A percentile compares a stretch with the other conserved stretches of the same genome.
Evolutionary conservation across 257 asterid species (phyloP).

Genomic region (Primulina huaijiensis): DNA sequence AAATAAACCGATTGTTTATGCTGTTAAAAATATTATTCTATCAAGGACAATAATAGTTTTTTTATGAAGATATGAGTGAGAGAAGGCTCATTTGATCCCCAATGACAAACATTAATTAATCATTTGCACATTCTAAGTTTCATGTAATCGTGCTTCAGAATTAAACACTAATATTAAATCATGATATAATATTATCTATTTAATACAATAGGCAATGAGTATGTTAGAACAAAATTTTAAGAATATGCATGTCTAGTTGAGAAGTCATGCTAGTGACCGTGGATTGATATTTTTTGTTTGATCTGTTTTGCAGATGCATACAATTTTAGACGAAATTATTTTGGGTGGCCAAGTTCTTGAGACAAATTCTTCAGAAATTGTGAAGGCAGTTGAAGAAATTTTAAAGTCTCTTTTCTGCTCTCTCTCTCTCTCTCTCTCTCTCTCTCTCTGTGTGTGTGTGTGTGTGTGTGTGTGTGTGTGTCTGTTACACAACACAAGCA

Average conservation of each 20-base stretch:
- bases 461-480: too few relatives aligned
- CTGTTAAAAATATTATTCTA: too few relatives aligned
- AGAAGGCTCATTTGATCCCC: background rate
- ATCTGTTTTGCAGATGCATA: slow-evolving; percentile 64
- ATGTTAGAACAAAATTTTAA: too few relatives aligned
- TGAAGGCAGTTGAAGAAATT: slow-evolving; percentile 75
- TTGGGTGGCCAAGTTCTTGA: slow-evolving; percentile 97
- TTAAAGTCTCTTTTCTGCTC: slow-evolving; percentile 41
- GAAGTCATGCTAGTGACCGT: slow-evolving; percentile 1
- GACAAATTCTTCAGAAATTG: slow-evolving; percentile 73
- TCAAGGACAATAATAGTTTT: background rate
- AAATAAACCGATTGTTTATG: too few relatives aligned
- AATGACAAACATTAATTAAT: too few relatives aligned
- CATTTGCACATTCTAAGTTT: background rate
- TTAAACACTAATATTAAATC: background rate
- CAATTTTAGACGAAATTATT: slow-evolving; percentile 82
- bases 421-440: too few relatives aligned
- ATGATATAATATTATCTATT: background rate
- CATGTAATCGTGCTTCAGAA: background rate
- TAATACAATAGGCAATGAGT: background rate
- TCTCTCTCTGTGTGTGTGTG: too few relatives aligned
- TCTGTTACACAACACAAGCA: background rate
- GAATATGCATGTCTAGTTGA: background rate
- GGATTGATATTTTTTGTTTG: background rate
- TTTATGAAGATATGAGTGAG: background rate